These are phyloP conservation scores for Ophiocordyceps sinensis DNA, from an alignment of 2,329 filamentous ascomycete genomes.

Conservation along the genomic window DNA sequence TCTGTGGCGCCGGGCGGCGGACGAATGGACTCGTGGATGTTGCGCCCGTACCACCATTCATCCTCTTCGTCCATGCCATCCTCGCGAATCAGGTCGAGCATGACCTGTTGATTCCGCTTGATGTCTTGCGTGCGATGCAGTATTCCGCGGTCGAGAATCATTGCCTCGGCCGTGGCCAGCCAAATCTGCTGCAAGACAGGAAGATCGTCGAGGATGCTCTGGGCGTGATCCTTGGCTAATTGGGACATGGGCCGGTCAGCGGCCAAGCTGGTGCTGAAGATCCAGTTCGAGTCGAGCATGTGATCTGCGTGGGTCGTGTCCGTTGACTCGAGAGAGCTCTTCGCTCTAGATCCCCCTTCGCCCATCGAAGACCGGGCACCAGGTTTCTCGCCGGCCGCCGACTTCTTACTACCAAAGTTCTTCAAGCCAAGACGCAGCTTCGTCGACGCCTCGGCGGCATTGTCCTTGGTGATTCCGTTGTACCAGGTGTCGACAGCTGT, in stretches of 20 bases:
- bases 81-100: conserved; percentile 50
- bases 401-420: conserved; percentile 44
- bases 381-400: conserved; percentile 17
- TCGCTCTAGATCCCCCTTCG: conserved; percentile 10
- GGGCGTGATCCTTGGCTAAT: conserved; percentile 34
- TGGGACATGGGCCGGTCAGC: conserved; percentile 49
- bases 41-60: conserved; percentile 46
- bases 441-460: conserved; percentile 20
- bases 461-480: conserved; percentile 31
- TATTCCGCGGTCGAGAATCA: conserved; percentile 44
- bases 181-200: conserved; percentile 46
- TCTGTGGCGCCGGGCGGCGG: conserved; percentile 36
- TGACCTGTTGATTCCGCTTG: conserved; percentile 46
- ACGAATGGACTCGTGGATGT: conserved; percentile 37
- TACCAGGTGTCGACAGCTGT: conserved; percentile 47
- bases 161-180: conserved; percentile 46
- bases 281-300: conserved; percentile 21
- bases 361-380: conserved; percentile 9
- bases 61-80: conserved; percentile 44
- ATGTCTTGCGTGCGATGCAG: conserved; percentile 45
- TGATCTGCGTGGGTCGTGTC: conserved; percentile 13
- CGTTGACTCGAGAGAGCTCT: conserved; percentile 15
- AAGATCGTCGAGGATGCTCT: conserved; percentile 36
- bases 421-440: conserved; percentile 39
- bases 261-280: conserved; percentile 45